phyloP scores from a whole-genome alignment of 768 basidiomycete species.

The Lentinus tigrinus region DNA sequence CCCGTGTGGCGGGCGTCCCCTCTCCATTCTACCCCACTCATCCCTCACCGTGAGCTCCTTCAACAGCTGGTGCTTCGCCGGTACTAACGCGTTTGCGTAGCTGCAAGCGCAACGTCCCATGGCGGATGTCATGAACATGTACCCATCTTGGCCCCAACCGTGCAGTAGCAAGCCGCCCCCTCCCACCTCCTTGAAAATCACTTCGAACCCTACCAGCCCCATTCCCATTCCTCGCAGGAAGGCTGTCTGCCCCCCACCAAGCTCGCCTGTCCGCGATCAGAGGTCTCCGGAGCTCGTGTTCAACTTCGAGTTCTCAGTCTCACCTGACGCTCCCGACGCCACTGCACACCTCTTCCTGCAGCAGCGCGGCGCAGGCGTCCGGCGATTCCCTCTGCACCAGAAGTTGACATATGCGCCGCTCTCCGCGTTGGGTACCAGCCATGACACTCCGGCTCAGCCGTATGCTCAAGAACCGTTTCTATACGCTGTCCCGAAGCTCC shows the following conservation, averaged over 20 bases:
- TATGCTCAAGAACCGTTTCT: slow-evolving; percentile 11
- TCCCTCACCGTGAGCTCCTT: not conserved
- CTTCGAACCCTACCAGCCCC: not conserved
- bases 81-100: not conserved
- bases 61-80: not conserved
- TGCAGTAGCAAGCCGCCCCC: not conserved
- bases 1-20: not conserved
- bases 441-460: not conserved
- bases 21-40: not conserved
- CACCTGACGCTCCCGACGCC: slow-evolving; percentile 1
- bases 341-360: slow-evolving; percentile 6
- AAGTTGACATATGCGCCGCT: not conserved
- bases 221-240: slow-evolving; percentile 16
- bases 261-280: slow-evolving; percentile 11
- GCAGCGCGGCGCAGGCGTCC: slow-evolving; percentile 2
- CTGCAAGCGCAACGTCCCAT: not conserved
- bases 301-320: slow-evolving; percentile 19
- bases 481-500: slow-evolving; percentile 6
- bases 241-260: slow-evolving; percentile 1
- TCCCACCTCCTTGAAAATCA: not conserved
- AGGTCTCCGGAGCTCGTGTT: slow-evolving; percentile 18
- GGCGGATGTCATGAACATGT: not conserved
- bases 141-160: not conserved
- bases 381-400: not conserved
- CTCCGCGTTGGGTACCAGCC: not conserved